These are phyloP conservation scores for Suillus tomentosus DNA, from an alignment of 768 basidiomycete genomes.

Conservation along the genomic window DNA sequence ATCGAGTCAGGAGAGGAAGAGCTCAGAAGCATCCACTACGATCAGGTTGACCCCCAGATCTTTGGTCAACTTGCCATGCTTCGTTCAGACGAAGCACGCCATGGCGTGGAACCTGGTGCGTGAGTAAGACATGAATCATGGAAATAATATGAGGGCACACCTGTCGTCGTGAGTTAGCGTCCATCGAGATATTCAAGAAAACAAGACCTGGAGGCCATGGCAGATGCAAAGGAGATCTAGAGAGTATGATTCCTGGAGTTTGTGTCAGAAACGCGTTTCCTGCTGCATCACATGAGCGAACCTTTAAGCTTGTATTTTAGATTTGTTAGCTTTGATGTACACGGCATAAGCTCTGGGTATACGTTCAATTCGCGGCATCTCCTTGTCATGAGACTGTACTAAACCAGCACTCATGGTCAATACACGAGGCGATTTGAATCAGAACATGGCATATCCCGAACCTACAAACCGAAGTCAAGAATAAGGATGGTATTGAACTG, in stretches of 20 bases:
- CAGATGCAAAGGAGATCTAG: slow-evolving; percentile 99
- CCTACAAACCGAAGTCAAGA: slow-evolving; percentile 96
- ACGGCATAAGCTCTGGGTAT: slow-evolving; percentile 96
- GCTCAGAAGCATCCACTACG: no score
- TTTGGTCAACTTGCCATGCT: no score
- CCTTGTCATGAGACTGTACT: slow-evolving; percentile 98
- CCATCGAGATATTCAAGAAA: not conserved
- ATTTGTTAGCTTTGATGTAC: slow-evolving; percentile 92
- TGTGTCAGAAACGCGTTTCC: slow-evolving; percentile 1
- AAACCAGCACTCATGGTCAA: slow-evolving; percentile 16
- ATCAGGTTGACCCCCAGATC: no score
- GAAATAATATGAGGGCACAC: no score
- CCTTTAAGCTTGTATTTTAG: slow-evolving; percentile 94
- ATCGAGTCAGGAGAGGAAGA: no score
- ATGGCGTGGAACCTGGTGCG: no score
- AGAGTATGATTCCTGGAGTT: slow-evolving; percentile 83
- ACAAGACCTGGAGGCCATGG: slow-evolving; percentile 87
- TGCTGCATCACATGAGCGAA: slow-evolving; percentile 28
- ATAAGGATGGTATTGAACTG: slow-evolving; percentile 96
- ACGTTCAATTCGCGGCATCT: slow-evolving; percentile 97
- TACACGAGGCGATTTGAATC: not conserved
- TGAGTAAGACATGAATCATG: no score
- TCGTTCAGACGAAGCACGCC: no score
- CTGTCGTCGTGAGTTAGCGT: not conserved
- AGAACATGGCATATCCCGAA: slow-evolving; percentile 33